A percentile compares a stretch with the other conserved stretches of the same genome.
phyloP scores from a whole-genome alignment of 805 yeast species.

The Candida ortonii region DNA sequence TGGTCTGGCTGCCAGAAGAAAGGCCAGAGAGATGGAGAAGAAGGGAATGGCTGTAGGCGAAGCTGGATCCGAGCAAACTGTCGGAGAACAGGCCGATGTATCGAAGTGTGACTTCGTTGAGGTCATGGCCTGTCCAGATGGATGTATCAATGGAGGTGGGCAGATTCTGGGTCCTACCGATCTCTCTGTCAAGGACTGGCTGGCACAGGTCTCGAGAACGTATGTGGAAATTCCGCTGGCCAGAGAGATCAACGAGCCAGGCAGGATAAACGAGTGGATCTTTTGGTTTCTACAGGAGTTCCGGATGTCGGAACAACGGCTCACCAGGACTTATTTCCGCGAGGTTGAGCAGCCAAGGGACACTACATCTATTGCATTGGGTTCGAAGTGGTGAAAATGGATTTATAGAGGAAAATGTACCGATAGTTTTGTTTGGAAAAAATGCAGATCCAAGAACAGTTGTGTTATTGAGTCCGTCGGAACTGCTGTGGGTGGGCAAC shows the following conservation, averaged over 20 bases:
- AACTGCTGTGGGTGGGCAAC: too few species aligned
- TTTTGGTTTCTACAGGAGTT: constrained; percentile 31
- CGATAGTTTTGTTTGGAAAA: too few species aligned
- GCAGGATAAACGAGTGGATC: constrained; percentile 33
- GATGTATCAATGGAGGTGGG: constrained; percentile 97
- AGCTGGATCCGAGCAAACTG: constrained; percentile 1
- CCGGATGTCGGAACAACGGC: constrained; percentile 31
- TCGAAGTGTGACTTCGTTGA: constrained; percentile 77
- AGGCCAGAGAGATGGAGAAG: constrained; percentile 36
- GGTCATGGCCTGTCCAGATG: constrained; percentile 98
- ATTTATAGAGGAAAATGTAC: too few species aligned
- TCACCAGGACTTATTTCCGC: constrained; percentile 45
- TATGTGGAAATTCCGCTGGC: constrained; percentile 40
- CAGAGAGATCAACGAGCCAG: background rate
- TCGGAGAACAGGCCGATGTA: constrained; percentile 50
- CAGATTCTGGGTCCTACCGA: constrained; percentile 56
- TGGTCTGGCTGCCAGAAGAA: constrained; percentile 42
- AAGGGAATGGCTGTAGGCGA: constrained; percentile 9
- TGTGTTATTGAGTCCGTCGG: too few species aligned
- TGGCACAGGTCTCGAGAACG: constrained; percentile 33
- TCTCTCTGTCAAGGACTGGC: constrained; percentile 41
- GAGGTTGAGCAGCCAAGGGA: constrained; percentile 53
- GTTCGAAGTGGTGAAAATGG: constrained; percentile 59
- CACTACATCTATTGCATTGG: constrained; percentile 44
- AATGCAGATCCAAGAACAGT: too few species aligned